These are phyloP conservation scores for Paraconiothyrium sp. DNA, from an alignment of 2,329 filamentous ascomycete genomes.

Conservation along the genomic window DNA sequence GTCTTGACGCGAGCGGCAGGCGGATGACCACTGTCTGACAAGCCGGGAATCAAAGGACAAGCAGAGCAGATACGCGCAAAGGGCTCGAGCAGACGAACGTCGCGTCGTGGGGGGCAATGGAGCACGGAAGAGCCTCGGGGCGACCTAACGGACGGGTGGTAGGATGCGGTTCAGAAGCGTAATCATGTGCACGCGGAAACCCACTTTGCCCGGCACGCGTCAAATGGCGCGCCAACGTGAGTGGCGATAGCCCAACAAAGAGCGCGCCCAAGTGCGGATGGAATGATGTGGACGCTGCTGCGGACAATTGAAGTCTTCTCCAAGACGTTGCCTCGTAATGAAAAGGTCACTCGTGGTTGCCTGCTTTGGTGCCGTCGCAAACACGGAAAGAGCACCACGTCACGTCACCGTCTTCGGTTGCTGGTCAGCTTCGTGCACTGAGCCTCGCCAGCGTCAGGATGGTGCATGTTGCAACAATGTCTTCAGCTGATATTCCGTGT, in stretches of 20 bases:
- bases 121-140: constrained; percentile 13
- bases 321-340: not conserved
- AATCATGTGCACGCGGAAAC: constrained; percentile 9
- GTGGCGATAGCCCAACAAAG: constrained; percentile 4
- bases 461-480: too few relatives aligned
- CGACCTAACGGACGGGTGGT: constrained; percentile 7
- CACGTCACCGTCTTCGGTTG: too few relatives aligned
- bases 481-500: too few relatives aligned
- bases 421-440: too few relatives aligned
- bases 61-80: constrained; percentile 9
- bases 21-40: not conserved
- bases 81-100: constrained; percentile 10
- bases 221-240: constrained; percentile 9
- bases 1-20: constrained; percentile 32
- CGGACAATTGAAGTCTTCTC: not conserved
- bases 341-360: not conserved
- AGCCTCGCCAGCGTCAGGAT: too few relatives aligned
- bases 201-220: constrained; percentile 10
- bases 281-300: not conserved
- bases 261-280: not conserved
- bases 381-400: too few relatives aligned
- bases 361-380: not conserved
- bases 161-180: constrained; percentile 13
- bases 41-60: constrained; percentile 1
- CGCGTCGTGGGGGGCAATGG: constrained; percentile 15